A percentile compares a stretch with the other conserved stretches of the same genome.
These are phyloP conservation scores for Dioscorea alata DNA, from an alignment of 106 monocot genomes.

Conservation along the genomic window DNA sequence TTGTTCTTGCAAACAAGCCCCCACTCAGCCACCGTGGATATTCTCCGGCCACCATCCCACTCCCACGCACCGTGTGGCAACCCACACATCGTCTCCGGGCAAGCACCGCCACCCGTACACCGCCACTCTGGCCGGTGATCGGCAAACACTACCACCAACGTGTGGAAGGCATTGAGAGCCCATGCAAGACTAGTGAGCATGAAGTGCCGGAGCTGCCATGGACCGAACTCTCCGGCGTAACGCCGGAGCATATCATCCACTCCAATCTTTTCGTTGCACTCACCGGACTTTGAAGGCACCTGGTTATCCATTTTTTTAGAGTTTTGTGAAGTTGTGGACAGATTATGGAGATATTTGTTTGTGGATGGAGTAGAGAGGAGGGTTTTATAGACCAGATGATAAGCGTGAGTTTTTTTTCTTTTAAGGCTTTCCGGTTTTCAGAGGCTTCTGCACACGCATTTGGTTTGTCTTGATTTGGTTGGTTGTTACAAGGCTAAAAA, in stretches of 20 bases:
- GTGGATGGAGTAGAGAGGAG: too few relatives aligned
- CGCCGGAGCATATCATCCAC: conserved; percentile 18
- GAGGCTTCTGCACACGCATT: too few relatives aligned
- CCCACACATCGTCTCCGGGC: conserved; percentile 1
- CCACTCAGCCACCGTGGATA: conserved; percentile 3
- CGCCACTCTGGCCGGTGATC: conserved; percentile 8
- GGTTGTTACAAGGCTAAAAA: too few relatives aligned
- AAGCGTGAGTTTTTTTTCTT: too few relatives aligned
- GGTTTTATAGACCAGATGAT: too few relatives aligned
- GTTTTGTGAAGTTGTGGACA: too few relatives aligned
- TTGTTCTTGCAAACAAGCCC: neutral
- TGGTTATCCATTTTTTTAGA: too few relatives aligned
- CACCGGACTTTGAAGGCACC: neutral
- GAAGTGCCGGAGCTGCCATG: conserved; percentile 21
- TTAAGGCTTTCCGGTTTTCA: too few relatives aligned
- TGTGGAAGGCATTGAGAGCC: conserved; percentile 15
- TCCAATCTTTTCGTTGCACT: neutral
- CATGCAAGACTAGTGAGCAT: conserved; percentile 18
- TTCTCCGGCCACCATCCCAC: neutral
- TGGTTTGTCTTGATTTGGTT: too few relatives aligned
- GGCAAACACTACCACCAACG: conserved; percentile 18
- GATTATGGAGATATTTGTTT: too few relatives aligned
- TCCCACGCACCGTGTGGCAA: neutral
- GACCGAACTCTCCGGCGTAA: conserved; percentile 23
- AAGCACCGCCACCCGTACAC: conserved; percentile 3